Conservation (phyloP, 1,284 basidiomycete genomes). For the Veloboletus limbatus region DNA sequence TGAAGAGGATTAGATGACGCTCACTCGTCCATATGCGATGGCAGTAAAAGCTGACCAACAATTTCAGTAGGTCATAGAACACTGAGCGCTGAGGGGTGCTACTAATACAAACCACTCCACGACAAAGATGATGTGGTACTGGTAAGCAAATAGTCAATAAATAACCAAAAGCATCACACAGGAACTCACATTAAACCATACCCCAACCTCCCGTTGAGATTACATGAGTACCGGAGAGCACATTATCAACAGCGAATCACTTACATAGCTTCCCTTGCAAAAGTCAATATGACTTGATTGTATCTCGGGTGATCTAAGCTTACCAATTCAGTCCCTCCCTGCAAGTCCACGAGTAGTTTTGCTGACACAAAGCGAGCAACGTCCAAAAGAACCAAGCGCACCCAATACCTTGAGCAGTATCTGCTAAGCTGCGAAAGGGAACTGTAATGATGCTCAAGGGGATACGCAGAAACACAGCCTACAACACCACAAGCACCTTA, state of each 20-base stretch:
- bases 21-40: too few species aligned
- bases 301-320: background rate
- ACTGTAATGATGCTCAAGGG: background rate
- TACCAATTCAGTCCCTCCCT: background rate
- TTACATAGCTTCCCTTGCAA: slow-evolving; percentile 10
- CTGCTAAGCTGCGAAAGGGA: slow-evolving; percentile 1
- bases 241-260: background rate
- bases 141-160: slow-evolving; percentile 4
- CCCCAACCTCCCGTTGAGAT: background rate
- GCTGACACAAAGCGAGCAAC: slow-evolving; percentile 1
- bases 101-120: too few species aligned
- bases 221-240: background rate
- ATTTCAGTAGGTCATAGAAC: too few species aligned
- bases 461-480: background rate
- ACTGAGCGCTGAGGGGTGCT: too few species aligned
- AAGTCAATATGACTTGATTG: background rate
- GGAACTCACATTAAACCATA: slow-evolving; percentile 1
- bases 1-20: too few species aligned
- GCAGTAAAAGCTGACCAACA: too few species aligned
- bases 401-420: slow-evolving; percentile 4
- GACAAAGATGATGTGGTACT: too few species aligned
- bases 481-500: slow-evolving; percentile 10
- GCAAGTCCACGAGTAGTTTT: slow-evolving; percentile 1
- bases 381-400: background rate
- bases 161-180: background rate